Evolutionary conservation across 139 green algal genomes (phyloP).

Genomic region (Chlorella vulgaris): DNA sequence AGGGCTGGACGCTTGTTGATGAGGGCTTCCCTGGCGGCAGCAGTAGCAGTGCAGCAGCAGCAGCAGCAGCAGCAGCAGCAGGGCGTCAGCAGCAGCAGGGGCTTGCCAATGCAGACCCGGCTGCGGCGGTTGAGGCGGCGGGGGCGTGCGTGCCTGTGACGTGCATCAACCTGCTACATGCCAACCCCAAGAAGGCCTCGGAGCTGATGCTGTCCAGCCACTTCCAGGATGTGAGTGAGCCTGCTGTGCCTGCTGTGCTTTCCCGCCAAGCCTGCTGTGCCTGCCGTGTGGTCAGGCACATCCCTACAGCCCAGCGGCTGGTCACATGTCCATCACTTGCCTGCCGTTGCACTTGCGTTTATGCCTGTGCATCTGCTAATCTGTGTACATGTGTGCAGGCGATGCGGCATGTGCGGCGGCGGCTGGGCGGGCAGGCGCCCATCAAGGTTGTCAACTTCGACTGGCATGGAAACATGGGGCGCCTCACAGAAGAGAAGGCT

Average conservation of each 20-base stretch:
- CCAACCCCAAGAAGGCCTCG: constrained; percentile 59
- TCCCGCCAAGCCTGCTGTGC: neutral
- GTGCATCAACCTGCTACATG: constrained; percentile 95
- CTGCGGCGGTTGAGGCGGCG: neutral
- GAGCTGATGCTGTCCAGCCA: constrained; percentile 78
- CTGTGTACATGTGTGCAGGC: constrained; percentile 41
- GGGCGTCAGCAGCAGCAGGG: neutral
- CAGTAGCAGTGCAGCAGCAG: neutral
- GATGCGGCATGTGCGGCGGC: constrained; percentile 60
- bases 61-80: neutral
- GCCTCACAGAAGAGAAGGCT: constrained; percentile 80
- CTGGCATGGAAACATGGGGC: constrained; percentile 95
- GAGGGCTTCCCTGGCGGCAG: neutral
- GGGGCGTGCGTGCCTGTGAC: constrained; percentile 66
- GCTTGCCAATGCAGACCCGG: too few species aligned
- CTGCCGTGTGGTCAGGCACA: neutral
- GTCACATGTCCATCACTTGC: constrained; percentile 2
- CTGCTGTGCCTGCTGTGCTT: neutral
- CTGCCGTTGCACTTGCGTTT: neutral
- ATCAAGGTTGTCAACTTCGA: constrained; percentile 84
- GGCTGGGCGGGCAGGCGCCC: constrained; percentile 21
- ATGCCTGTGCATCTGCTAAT: too few species aligned
- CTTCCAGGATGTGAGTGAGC: constrained; percentile 63
- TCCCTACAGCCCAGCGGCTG: neutral
- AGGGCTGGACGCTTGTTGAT: constrained; percentile 26